Conservation (phyloP, 2,329 filamentous ascomycete species). For the Xylaria multiplex region DNA sequence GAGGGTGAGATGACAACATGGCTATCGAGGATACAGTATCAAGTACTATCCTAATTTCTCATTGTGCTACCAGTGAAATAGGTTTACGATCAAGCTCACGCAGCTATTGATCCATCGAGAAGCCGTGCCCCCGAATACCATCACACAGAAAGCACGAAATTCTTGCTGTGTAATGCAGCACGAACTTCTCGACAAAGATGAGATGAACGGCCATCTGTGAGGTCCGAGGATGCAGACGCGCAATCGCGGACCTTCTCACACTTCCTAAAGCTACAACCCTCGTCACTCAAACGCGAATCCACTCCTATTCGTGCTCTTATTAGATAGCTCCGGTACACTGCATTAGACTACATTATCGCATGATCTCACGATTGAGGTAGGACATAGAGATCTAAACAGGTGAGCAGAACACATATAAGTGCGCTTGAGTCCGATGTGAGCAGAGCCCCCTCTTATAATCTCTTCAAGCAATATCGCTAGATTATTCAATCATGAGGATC, state of each 20-base stretch:
- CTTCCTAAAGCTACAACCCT: not conserved
- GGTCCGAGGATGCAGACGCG: not conserved
- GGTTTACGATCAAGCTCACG: not conserved
- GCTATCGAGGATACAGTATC: not conserved
- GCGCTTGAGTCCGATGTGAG: not conserved
- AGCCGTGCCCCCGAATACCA: slow-evolving; percentile 22
- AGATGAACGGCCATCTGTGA: not conserved
- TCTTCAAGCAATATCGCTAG: not conserved
- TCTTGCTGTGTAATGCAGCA: not conserved
- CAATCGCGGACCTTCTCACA: slow-evolving; percentile 9
- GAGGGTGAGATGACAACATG: not conserved
- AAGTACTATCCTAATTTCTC: not conserved
- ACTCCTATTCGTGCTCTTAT: not conserved
- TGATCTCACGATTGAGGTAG: not conserved
- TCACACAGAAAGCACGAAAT: not conserved
- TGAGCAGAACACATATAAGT: slow-evolving; percentile 22
- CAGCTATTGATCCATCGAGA: not conserved
- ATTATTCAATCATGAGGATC: slow-evolving; percentile 21
- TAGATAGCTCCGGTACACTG: not conserved
- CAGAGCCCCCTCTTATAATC: not conserved
- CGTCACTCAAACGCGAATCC: not conserved
- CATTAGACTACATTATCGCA: not conserved
- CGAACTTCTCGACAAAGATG: not conserved
- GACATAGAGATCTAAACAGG: not conserved
- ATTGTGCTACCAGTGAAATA: not conserved